phyloP scores from a whole-genome alignment of 2,329 filamentous ascomycete species.

The Colletotrichum filicis region DNA sequence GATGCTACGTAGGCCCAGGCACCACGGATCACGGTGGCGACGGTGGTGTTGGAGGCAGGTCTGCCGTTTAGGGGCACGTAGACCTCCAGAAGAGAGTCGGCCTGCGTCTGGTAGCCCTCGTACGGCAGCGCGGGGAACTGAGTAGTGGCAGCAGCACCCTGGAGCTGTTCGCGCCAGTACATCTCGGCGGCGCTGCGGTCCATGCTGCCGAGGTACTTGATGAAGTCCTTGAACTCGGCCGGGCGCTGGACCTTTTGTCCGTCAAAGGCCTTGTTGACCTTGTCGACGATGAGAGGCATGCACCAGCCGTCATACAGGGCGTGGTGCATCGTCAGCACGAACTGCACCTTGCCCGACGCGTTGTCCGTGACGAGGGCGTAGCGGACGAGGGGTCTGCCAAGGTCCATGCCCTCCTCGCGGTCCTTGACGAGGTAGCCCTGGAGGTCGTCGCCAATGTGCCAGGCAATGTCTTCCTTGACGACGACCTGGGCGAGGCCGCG shows the following conservation, averaged over 20 bases:
- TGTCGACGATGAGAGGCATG: conserved; percentile 60
- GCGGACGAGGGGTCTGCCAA: conserved; percentile 57
- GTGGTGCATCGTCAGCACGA: conserved; percentile 67
- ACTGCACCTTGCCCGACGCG: conserved; percentile 47
- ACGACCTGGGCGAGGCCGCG: conserved; percentile 60
- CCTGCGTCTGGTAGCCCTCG: conserved; percentile 58
- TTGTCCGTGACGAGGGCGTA: conserved; percentile 54
- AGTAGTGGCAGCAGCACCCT: conserved; percentile 53
- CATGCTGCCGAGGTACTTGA: conserved; percentile 55
- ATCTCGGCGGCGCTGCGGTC: conserved; percentile 52
- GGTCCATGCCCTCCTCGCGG: conserved; percentile 52
- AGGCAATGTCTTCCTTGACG: conserved; percentile 51
- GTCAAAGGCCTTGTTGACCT: conserved; percentile 57
- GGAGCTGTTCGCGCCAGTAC: conserved; percentile 59
- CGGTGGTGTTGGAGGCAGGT: conserved; percentile 55
- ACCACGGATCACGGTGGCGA: conserved; percentile 67
- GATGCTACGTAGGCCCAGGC: conserved; percentile 68
- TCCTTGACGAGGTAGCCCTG: conserved; percentile 54
- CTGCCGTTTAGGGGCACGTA: conserved; percentile 54
- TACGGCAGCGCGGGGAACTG: conserved; percentile 62
- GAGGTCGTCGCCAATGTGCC: conserved; percentile 47
- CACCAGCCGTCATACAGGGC: conserved; percentile 68
- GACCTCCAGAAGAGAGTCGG: conserved; percentile 64
- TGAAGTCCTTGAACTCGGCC: conserved; percentile 60
- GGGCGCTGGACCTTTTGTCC: conserved; percentile 45